Base-by-base conservation (phyloP, 148 eudicot genomes). In the Agrostemma githago region DNA sequence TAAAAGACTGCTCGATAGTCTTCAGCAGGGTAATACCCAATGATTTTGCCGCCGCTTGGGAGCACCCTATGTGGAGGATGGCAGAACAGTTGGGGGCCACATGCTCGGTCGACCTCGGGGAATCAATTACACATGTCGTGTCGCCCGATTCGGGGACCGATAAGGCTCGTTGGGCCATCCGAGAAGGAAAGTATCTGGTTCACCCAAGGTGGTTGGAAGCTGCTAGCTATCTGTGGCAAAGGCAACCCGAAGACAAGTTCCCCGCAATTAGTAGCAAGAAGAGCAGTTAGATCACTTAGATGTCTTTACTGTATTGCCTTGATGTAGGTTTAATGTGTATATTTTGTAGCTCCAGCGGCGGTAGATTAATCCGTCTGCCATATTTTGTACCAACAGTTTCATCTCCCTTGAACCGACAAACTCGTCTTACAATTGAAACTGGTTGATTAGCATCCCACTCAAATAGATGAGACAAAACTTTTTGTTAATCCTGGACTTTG, bases 11-110 rank as follows among this genome's bases (percentile, higher is more conserved):
- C 69, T 86, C 81, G 70, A 26, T 92, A n/a, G 90, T 90, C 9
- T 92, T 92, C 82, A 90, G 84, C 73, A 76, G 89, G 37, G 90
- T 92, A 41, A 78, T 90, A 15, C 87, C 96, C 12, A 78, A 76
- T 5, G 73, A 77, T 68, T 79, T 79, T 44, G 78, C 77, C 77
- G 57, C 82, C 77, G 57, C 82, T 91, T 12, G 84, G 78, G 79
- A 80, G 38, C 87, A 90, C 71, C 81, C 72, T n/a, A 56, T 82
- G n/a, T 90, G 97, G 97, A 89, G 77, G 77, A 82, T 86, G 84
- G 97, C 97, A 2, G 96, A 87, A 64, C 82, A 83, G 70, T 67
- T 92, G 76, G 97, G 97, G 54, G 97, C 97, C 4, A 84, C 75
- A 20, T 90, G 91, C 83, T 78, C 83, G 3, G 80, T 82, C 5